Conservation (phyloP, 768 basidiomycete genomes). For the Amanita fuliginea region DNA sequence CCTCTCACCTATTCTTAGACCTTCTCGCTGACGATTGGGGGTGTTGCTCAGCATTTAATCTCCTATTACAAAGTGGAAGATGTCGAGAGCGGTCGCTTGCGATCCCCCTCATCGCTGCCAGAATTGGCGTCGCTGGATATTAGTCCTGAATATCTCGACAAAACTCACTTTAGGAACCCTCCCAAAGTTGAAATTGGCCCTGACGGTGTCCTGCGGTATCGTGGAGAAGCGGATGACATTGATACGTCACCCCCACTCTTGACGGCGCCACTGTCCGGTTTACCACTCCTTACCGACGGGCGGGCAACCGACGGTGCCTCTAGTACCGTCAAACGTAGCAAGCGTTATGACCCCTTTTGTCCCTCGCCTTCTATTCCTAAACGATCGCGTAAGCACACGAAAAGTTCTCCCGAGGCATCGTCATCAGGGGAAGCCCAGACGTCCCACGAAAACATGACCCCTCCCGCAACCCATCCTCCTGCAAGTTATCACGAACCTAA, state of each 20-base stretch:
- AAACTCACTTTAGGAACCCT: constrained; percentile 84
- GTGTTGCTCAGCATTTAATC: constrained; percentile 84
- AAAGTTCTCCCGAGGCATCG: constrained; percentile 6
- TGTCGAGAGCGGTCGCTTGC: constrained; percentile 78
- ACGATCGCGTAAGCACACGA: constrained; percentile 26
- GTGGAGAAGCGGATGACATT: constrained; percentile 72
- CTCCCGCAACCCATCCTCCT: constrained; percentile 12
- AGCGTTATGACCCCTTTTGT: constrained; percentile 33
- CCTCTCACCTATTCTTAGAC: constrained; percentile 39
- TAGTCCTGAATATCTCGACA: constrained; percentile 78
- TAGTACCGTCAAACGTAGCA: constrained; percentile 23
- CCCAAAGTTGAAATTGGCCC: constrained; percentile 80
- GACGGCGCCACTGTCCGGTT: constrained; percentile 28
- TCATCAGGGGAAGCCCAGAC: constrained; percentile 4
- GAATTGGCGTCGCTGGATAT: constrained; percentile 84
- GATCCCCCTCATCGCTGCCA: constrained; percentile 78
- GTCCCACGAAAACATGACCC: constrained; percentile 1
- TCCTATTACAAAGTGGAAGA: constrained; percentile 93
- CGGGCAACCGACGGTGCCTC: constrained; percentile 24
- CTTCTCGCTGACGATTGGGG: constrained; percentile 79
- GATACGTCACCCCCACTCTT: constrained; percentile 32
- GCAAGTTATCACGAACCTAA: constrained; percentile 17
- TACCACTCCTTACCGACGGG: constrained; percentile 39
- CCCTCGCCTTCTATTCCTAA: constrained; percentile 18
- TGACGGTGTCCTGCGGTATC: constrained; percentile 75